Base-by-base conservation (phyloP, 2,329 filamentous ascomycete genomes). In the Sporothrix dimorphospora region DNA sequence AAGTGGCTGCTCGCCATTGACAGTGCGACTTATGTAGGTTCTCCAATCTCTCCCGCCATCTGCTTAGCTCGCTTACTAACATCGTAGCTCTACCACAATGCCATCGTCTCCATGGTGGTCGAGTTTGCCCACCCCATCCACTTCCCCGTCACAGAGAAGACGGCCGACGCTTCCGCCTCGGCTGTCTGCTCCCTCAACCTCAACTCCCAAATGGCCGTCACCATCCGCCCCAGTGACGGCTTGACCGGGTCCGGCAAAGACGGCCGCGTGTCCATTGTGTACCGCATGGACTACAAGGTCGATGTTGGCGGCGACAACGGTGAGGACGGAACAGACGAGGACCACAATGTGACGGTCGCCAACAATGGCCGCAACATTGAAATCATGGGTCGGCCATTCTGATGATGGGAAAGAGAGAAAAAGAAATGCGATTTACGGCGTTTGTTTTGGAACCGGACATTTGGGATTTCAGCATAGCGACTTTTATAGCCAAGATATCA, bases 41-140 rank as follows among this genome's bases (percentile, higher is more conserved):
- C 30, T 55, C 8, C n/a, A n/a, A n/a, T 21, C 19, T 57, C n/a
- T n/a, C 65, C n/a, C n/a, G n/a, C n/a, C n/a, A n/a, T n/a, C n/a
- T n/a, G n/a, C n/a, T n/a, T n/a, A n/a, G n/a, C n/a, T n/a, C n/a
- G n/a, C n/a, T n/a, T n/a, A n/a, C n/a, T n/a, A n/a, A n/a, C n/a
- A n/a, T 69, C 4, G n/a, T 57, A 75, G 74, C 73, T 72, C 70
- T 75, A 74, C 65, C 51, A 75, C 70, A 70, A 76, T 57, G 47
- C 72, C 69, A 71, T 76, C 14, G 38, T 75, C 12, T 65, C 72
- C 27, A 65, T 75, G 57, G 42, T 71, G 4, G 55, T 72, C 45
- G 59, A 66, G 42, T 49, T 66, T 21, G 69, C 65, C 30, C 24
- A 72, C 24, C 69, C 53, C 40, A 19, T 27, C 19, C 49, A 67